Evolutionary conservation across 2,329 filamentous ascomycete genomes (phyloP), one percentile per base, ranked within the genome.

Genomic region (Boeremia exigua): DNA sequence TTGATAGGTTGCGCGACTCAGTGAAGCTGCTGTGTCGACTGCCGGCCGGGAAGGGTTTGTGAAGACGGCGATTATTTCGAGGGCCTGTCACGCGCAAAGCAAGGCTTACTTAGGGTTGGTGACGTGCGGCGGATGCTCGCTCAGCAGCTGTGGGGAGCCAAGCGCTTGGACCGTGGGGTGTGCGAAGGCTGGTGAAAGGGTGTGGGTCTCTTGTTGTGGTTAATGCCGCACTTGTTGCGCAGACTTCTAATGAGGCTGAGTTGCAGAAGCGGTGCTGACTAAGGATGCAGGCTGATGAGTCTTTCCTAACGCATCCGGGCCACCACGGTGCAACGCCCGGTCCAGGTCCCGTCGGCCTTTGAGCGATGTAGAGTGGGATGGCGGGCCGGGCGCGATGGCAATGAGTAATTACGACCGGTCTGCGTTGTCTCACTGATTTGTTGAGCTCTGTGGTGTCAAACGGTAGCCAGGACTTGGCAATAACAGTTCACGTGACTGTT

Each of bases 301-400:
- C 43, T 56, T 56, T 38, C 48, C 48, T 33, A 52, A 56, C 37
- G 38, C 44, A 44, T 36, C 48, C 42, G 48, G 38, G 48, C 30
- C 48, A 52, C 33, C 34, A 51, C 53, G 43, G 48, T 57, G 34
- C 48, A 49, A 36, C 45, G 54, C 48, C 45, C 54, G 40, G 44
- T 23, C 48, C 44, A 49, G 23, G 28, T 53, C 54, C 54, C 23
- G 45, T 53, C 54, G 49, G 54, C 54, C 33, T 57, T 49, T 57
- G 54, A 49, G 49, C 45, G 44, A 49, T 14, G 54, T 23, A 46
- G 49, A 56, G 60, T 56, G 60, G 60, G 51, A 56, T 58, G 55
- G 48, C 38, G 47, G 50, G 47, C 48, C 45, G 48, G 45, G 47
- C 34, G 43, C 50, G 48, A 56, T 59, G 44, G 54, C 48, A 54